Percentiles rank a stretch among this genome's conserved stretches.
phyloP scores from a whole-genome alignment of 805 yeast genomes.

The Yamadazyma olivae region DNA sequence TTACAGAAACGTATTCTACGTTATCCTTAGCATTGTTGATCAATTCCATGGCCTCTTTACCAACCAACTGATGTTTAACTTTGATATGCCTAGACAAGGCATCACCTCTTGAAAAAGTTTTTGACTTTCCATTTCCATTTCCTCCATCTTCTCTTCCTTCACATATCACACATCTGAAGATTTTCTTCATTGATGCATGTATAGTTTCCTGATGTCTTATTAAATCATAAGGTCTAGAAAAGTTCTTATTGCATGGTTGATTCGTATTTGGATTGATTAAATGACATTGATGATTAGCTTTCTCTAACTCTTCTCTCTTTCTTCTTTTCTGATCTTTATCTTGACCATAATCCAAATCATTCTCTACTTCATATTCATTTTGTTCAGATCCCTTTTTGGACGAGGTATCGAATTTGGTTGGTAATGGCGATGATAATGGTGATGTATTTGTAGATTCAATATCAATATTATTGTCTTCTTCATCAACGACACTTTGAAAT shows the following conservation, averaged over 20 bases:
- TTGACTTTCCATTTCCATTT: conserved; percentile 47
- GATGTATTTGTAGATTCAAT: no score
- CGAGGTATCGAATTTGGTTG: not conserved
- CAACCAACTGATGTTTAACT: conserved; percentile 77
- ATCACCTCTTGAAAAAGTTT: conserved; percentile 46
- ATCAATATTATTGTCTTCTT: not conserved
- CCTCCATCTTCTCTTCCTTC: conserved; percentile 47
- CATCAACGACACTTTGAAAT: not conserved
- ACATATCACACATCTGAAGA: conserved; percentile 44
- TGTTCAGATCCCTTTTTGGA: not conserved
- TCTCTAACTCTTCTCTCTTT: conserved; percentile 17
- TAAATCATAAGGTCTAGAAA: conserved; percentile 65
- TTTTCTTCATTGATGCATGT: conserved; percentile 45
- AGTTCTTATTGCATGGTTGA: conserved; percentile 67
- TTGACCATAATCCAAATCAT: not conserved
- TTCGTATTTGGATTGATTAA: conserved; percentile 61
- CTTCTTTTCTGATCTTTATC: conserved; percentile 5
- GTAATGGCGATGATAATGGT: conserved; percentile 4
- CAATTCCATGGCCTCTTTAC: conserved; percentile 64
- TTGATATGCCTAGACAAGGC: conserved; percentile 52
- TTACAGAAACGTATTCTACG: conserved; percentile 53
- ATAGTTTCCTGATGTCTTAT: conserved; percentile 48
- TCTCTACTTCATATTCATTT: not conserved
- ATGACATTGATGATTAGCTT: conserved; percentile 53
- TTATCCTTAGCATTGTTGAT: conserved; percentile 75